These are phyloP conservation scores for Monosporascus sp. DNA, from an alignment of 2,329 filamentous ascomycete genomes.

Conservation along the genomic window DNA sequence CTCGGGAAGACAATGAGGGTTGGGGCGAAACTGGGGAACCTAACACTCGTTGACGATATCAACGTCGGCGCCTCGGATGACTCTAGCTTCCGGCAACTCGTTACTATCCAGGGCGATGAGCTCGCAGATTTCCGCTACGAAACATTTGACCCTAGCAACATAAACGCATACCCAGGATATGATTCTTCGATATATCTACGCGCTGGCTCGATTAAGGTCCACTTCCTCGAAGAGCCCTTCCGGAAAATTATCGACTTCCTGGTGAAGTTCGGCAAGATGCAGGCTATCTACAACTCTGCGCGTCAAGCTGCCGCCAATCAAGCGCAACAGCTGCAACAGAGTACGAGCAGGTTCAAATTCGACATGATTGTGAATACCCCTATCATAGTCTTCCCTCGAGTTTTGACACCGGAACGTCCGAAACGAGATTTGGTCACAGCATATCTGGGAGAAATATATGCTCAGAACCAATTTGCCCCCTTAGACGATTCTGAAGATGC, in stretches of 20 bases:
- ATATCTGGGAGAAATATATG: slow-evolving; percentile 95
- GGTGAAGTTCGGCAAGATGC: slow-evolving; percentile 99
- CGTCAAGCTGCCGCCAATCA: slow-evolving; percentile 90
- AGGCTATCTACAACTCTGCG: slow-evolving; percentile 96
- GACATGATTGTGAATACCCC: slow-evolving; percentile 91
- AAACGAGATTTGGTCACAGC: slow-evolving; percentile 82
- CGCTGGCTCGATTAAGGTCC: slow-evolving; percentile 92
- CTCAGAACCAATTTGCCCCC: slow-evolving; percentile 84
- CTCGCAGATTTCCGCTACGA: slow-evolving; percentile 97
- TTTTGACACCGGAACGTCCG: slow-evolving; percentile 62
- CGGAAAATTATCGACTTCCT: slow-evolving; percentile 96
- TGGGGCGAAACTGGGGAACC: slow-evolving; percentile 77
- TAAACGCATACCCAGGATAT: slow-evolving; percentile 80
- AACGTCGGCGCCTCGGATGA: slow-evolving; percentile 80
- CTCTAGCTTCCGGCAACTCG: slow-evolving; percentile 76
- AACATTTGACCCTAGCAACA: slow-evolving; percentile 73
- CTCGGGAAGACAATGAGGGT: slow-evolving; percentile 82
- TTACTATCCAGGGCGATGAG: slow-evolving; percentile 93
- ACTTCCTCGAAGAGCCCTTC: slow-evolving; percentile 95
- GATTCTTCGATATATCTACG: slow-evolving; percentile 87
- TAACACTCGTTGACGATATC: slow-evolving; percentile 87
- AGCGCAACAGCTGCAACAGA: slow-evolving; percentile 88
- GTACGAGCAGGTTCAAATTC: slow-evolving; percentile 84
- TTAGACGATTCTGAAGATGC: slow-evolving; percentile 71
- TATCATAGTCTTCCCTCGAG: slow-evolving; percentile 88